Conservation (phyloP, 2,329 filamentous ascomycete species). For the Rhinocladiella similis region DNA sequence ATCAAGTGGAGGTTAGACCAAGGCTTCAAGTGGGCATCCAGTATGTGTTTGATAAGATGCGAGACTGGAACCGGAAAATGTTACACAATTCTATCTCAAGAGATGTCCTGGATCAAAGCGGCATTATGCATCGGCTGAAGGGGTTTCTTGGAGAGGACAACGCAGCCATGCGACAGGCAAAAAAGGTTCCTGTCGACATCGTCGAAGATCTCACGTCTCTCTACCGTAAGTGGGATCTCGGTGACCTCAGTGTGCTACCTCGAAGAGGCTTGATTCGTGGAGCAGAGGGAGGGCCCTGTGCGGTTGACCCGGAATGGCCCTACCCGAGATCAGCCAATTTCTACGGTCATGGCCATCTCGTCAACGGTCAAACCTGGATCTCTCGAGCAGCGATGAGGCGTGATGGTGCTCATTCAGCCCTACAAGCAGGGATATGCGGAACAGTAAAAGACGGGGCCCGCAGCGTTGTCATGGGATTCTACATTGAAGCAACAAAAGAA, state of each 20-base stretch:
- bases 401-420: conserved; percentile 32
- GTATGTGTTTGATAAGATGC: conserved; percentile 2
- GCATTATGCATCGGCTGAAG: conserved; percentile 6
- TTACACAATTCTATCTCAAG: conserved; percentile 11
- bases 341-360: conserved; percentile 26
- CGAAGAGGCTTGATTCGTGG: conserved; percentile 14
- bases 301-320: conserved; percentile 7
- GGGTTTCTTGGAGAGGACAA: conserved; percentile 17
- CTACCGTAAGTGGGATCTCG: conserved; percentile 21
- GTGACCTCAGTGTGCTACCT: conserved; percentile 20
- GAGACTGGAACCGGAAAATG: conserved; percentile 15
- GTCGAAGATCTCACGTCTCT: conserved; percentile 24
- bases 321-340: conserved; percentile 6
- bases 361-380: conserved; percentile 33
- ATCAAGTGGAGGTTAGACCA: not conserved
- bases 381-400: conserved; percentile 26
- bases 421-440: conserved; percentile 49
- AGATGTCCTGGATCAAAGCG: conserved; percentile 7
- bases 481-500: conserved; percentile 31
- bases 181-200: conserved; percentile 13
- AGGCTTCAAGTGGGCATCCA: not conserved
- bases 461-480: conserved; percentile 54
- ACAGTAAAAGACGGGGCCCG: conserved; percentile 48
- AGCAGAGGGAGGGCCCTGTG: not conserved
- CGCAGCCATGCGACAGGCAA: not conserved